Conservation (phyloP, 2,329 filamentous ascomycete genomes). For the Dothistroma septosporum region DNA sequence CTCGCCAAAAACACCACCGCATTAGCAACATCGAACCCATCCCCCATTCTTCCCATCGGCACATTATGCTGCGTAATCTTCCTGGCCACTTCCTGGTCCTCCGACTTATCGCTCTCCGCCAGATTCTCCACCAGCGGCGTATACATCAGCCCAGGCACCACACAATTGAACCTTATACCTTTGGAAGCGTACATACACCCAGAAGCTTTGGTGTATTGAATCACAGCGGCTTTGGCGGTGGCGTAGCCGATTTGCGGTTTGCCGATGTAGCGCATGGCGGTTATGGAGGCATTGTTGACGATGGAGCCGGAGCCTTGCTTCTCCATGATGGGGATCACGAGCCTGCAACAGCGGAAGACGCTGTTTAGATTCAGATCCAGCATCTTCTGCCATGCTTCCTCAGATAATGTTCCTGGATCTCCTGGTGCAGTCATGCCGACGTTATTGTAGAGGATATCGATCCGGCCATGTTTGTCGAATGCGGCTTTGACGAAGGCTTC, state of each 20-base stretch:
- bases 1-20: slow-evolving; percentile 84
- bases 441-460: slow-evolving; percentile 52
- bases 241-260: slow-evolving; percentile 54
- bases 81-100: slow-evolving; percentile 48
- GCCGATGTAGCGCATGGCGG: slow-evolving; percentile 49
- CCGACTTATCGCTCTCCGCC: slow-evolving; percentile 42
- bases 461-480: slow-evolving; percentile 41
- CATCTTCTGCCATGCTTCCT: slow-evolving; percentile 50
- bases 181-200: slow-evolving; percentile 47
- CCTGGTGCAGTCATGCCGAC: slow-evolving; percentile 46
- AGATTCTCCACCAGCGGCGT: slow-evolving; percentile 50
- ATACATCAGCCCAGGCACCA: slow-evolving; percentile 55
- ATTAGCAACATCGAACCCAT: slow-evolving; percentile 65
- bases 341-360: slow-evolving; percentile 51
- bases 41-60: slow-evolving; percentile 56
- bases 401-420: slow-evolving; percentile 45
- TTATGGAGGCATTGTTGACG: slow-evolving; percentile 49
- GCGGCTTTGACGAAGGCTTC: slow-evolving; percentile 37
- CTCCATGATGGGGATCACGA: slow-evolving; percentile 53
- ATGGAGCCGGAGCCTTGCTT: slow-evolving; percentile 41
- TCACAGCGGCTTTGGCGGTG: slow-evolving; percentile 26
- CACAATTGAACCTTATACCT: slow-evolving; percentile 49
- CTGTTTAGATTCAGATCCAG: slow-evolving; percentile 55
- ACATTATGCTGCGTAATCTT: slow-evolving; percentile 54
- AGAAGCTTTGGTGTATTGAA: slow-evolving; percentile 29